Evolutionary conservation across 1,139 yeast species (phyloP).

Genomic region (Kazachstania sp.): DNA sequence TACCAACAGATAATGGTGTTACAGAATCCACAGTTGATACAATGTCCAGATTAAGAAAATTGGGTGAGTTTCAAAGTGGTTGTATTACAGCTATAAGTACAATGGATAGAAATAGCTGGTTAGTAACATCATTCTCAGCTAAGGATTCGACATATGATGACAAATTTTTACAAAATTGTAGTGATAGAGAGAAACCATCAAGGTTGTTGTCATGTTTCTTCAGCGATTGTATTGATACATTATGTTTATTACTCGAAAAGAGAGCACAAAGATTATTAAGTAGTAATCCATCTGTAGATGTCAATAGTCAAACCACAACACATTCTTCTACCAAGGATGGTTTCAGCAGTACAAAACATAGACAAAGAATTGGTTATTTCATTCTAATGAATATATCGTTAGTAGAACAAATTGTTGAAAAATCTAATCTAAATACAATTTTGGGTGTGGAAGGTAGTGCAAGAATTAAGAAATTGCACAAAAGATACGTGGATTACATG

Average conservation of each 20-base stretch:
- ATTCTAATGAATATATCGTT: conserved; percentile 64
- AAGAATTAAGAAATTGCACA: conserved; percentile 60
- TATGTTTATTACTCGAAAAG: conserved; percentile 51
- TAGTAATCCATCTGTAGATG: background rate
- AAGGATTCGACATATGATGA: conserved; percentile 21
- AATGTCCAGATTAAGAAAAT: conserved; percentile 52
- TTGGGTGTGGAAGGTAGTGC: conserved; percentile 54
- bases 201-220: conserved; percentile 51
- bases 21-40: conserved; percentile 62
- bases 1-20: conserved; percentile 59
- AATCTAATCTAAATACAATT: conserved; percentile 47
- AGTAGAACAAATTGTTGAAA: conserved; percentile 63
- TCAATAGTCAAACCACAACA: background rate
- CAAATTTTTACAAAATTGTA: conserved; percentile 8
- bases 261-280: conserved; percentile 39
- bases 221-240: conserved; percentile 68
- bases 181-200: conserved; percentile 38
- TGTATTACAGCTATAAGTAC: conserved; percentile 44
- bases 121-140: conserved; percentile 37
- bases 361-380: conserved; percentile 55
- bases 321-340: conserved; percentile 3
- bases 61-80: conserved; percentile 55
- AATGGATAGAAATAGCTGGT: conserved; percentile 60
- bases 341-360: conserved; percentile 18
- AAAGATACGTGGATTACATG: conserved; percentile 66